Percentiles rank a stretch among this genome's conserved stretches.
These are phyloP conservation scores for Rutstroemia sp. DNA, from an alignment of 2,329 filamentous ascomycete genomes.

Conservation along the genomic window DNA sequence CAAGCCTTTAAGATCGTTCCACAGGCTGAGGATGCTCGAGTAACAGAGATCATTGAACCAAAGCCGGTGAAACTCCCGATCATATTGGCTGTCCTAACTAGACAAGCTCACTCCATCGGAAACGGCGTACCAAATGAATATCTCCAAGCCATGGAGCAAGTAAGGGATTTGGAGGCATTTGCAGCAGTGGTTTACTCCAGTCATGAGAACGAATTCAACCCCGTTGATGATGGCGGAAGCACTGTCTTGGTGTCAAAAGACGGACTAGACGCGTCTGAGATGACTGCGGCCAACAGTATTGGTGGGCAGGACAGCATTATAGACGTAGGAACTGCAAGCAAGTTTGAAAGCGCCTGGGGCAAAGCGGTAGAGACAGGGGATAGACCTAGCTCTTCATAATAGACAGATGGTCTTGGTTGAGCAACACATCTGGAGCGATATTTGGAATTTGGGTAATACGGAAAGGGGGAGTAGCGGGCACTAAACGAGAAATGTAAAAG, in stretches of 20 bases:
- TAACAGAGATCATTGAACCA: slow-evolving; percentile 46
- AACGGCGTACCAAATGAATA: slow-evolving; percentile 68
- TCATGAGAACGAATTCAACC: slow-evolving; percentile 63
- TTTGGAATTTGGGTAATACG: slow-evolving; percentile 2
- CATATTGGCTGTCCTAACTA: slow-evolving; percentile 79
- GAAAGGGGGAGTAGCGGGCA: neutral
- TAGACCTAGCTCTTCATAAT: slow-evolving; percentile 11
- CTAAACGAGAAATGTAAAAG: slow-evolving; percentile 8
- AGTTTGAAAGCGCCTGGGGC: slow-evolving; percentile 64
- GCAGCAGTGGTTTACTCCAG: slow-evolving; percentile 82
- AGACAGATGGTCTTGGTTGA: slow-evolving; percentile 9
- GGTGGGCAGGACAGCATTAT: slow-evolving; percentile 43
- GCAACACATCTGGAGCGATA: neutral
- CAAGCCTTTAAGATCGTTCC: slow-evolving; percentile 65
- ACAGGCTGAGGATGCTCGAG: slow-evolving; percentile 27
- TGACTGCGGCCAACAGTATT: slow-evolving; percentile 12
- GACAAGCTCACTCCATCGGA: slow-evolving; percentile 85
- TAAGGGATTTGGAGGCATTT: slow-evolving; percentile 73
- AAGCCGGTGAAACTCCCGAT: slow-evolving; percentile 70
- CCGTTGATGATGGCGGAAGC: slow-evolving; percentile 18
- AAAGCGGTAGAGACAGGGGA: slow-evolving; percentile 44
- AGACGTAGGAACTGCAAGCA: slow-evolving; percentile 41
- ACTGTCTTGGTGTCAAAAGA: slow-evolving; percentile 15
- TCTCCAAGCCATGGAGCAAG: slow-evolving; percentile 66
- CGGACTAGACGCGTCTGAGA: slow-evolving; percentile 12